A percentile compares a stretch with the other conserved stretches of the same genome.
Evolutionary conservation across 208 protist species (phyloP).

Genomic region (Leishmania martiniquensis): DNA sequence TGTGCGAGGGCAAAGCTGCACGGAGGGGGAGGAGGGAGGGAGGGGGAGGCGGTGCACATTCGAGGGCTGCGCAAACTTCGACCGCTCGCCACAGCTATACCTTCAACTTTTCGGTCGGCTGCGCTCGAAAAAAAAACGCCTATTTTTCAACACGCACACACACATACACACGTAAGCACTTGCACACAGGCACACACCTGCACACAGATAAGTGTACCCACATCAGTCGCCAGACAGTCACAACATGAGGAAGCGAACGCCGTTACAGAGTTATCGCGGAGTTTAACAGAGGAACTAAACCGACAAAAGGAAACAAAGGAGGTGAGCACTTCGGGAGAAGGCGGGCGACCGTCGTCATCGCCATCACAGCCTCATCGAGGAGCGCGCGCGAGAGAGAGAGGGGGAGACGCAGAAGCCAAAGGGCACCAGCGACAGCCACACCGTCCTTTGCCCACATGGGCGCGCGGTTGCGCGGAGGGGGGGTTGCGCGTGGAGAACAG

Average conservation of each 20-base stretch:
- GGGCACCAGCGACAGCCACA: neutral
- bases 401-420: neutral
- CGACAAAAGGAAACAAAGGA: neutral
- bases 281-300: neutral
- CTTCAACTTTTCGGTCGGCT: neutral
- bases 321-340: neutral
- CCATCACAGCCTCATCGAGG: neutral
- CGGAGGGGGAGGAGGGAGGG: too few relatives aligned
- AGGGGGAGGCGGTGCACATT: neutral
- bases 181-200: neutral
- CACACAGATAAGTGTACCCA: neutral
- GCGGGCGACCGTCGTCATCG: neutral
- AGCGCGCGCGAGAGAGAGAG: neutral
- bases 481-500: too few relatives aligned
- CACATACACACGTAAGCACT: neutral
- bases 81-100: neutral
- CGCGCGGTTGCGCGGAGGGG: neutral
- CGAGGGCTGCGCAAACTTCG: neutral
- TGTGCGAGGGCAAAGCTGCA: neutral
- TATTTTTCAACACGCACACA: neutral
- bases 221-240: neutral
- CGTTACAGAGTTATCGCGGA: conserved; percentile 6
- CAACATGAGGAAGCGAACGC: neutral
- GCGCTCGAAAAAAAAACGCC: neutral
- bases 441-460: neutral